phyloP scores from a whole-genome alignment of 1,284 basidiomycete genomes.

The Papiliotrema nemorosa region DNA sequence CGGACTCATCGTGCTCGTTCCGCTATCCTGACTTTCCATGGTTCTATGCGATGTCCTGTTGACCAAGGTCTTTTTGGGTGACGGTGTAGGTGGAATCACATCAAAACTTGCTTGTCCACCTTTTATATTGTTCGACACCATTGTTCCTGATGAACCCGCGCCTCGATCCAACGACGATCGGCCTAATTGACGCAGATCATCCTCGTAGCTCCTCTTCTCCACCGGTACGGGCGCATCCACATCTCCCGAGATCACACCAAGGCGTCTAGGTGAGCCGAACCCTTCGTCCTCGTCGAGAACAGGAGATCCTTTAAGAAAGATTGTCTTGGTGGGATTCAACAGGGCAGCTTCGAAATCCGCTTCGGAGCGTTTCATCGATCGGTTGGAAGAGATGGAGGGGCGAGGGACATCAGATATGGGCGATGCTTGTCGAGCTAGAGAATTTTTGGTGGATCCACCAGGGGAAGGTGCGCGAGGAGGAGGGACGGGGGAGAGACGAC shows the following conservation, averaged over 20 bases:
- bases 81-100: slow-evolving; percentile 32
- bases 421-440: background rate
- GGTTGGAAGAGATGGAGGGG: slow-evolving; percentile 26
- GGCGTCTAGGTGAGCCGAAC: background rate
- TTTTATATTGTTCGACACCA: background rate
- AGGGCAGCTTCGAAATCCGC: slow-evolving; percentile 40
- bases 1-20: slow-evolving; percentile 8
- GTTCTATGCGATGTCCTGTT: slow-evolving; percentile 8
- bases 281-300: slow-evolving; percentile 9
- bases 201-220: slow-evolving; percentile 30
- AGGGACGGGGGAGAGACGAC: background rate
- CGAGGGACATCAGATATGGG: slow-evolving; percentile 7
- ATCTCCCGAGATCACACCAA: slow-evolving; percentile 6
- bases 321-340: slow-evolving; percentile 25
- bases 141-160: background rate
- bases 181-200: slow-evolving; percentile 22
- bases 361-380: slow-evolving; percentile 17
- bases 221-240: slow-evolving; percentile 17
- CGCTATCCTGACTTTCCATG: slow-evolving; percentile 3
- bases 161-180: background rate
- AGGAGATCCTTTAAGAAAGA: slow-evolving; percentile 28
- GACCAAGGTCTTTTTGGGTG: slow-evolving; percentile 9
- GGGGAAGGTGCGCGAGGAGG: background rate
- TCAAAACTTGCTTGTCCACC: slow-evolving; percentile 1
- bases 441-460: background rate